Conservation (phyloP, 2,329 filamentous ascomycete species). For the Fusarium euwallaceae region DNA sequence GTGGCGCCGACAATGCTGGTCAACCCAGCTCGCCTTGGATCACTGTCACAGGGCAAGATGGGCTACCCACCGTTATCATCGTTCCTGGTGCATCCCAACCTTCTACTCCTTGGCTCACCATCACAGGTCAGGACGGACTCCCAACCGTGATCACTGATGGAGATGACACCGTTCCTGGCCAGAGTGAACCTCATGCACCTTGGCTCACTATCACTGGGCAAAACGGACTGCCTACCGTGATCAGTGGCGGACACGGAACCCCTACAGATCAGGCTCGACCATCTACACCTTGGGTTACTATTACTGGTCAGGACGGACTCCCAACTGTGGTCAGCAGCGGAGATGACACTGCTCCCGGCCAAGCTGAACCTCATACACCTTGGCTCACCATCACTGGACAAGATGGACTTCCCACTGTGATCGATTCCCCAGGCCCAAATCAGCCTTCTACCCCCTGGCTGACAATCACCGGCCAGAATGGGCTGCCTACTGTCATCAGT, state of each 20-base stretch:
- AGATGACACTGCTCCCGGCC: not conserved
- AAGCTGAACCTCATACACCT: not conserved
- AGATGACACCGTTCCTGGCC: not conserved
- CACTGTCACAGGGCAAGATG: constrained; percentile 35
- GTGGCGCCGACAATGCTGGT: constrained; percentile 17
- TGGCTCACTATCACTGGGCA: not conserved
- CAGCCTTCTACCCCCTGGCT: constrained; percentile 27
- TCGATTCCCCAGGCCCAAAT: constrained; percentile 15
- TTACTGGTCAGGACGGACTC: not conserved
- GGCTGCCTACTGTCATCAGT: constrained; percentile 42
- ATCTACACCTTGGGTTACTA: not conserved
- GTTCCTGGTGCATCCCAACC: constrained; percentile 18
- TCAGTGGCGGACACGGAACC: constrained; percentile 21
- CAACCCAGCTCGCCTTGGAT: constrained; percentile 29
- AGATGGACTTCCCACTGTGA: not conserved
- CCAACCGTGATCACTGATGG: not conserved
- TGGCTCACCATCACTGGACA: not conserved
- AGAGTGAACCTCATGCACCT: not conserved
- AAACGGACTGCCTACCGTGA: constrained; percentile 39
- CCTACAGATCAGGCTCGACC: constrained; percentile 16
- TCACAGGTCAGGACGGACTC: constrained; percentile 20
- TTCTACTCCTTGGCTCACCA: not conserved
- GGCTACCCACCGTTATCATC: constrained; percentile 43
- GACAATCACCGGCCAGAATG: constrained; percentile 35
- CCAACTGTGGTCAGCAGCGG: not conserved